Evolutionary conservation across 257 asterid species (phyloP), one percentile per base, ranked within the genome.

Genomic region (Sherardia arvensis): DNA sequence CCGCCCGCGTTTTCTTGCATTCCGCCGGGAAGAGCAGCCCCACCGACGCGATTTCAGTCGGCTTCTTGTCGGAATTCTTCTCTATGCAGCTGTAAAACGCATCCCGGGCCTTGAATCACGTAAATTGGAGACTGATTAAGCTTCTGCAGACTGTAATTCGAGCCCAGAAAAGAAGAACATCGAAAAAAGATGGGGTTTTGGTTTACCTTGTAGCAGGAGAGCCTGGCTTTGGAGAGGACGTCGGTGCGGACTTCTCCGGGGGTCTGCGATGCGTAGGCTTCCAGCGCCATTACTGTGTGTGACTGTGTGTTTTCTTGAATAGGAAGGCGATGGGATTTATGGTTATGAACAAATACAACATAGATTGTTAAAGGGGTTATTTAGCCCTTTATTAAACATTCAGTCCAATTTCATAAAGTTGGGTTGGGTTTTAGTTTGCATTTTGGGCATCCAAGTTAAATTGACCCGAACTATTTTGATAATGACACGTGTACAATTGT

Each of bases 1-100:
- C 80, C 49, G 77, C 91, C 79, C 97, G 79, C 28, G 62, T 51
- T 69, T 77, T 83, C 88, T 81, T 85, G 91, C 99, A 92, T 17
- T 92, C 96, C 18, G 64, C 75, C 1, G 99, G 97, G 83, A 87
- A 92, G 22, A 92, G 86, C 79, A 89, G 73, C 71, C 99, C 99
- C 5, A 90, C 94, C 20, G 85, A 77, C 34, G 85, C 99, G 18
- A 66, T 78, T 80, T 92, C 97, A 23, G 97, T 82, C 36, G 91
- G 87, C 58, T 87, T 89, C 85, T 87, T 89, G 83, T 61, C 64
- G 12, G 88, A 72, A 74, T 89, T 82, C 67, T 73, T 84, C 88
- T 78, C 97, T 58, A 92, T 43, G 66, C 96, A 92, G n/a, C 88
- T 69, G 63, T 92, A 92, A 74, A 92, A 92, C 32, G 95, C 85